Percentiles rank a stretch among this genome's conserved stretches.
These are phyloP conservation scores for Limtongia smithiae DNA, from an alignment of 805 yeast genomes.

Conservation along the genomic window DNA sequence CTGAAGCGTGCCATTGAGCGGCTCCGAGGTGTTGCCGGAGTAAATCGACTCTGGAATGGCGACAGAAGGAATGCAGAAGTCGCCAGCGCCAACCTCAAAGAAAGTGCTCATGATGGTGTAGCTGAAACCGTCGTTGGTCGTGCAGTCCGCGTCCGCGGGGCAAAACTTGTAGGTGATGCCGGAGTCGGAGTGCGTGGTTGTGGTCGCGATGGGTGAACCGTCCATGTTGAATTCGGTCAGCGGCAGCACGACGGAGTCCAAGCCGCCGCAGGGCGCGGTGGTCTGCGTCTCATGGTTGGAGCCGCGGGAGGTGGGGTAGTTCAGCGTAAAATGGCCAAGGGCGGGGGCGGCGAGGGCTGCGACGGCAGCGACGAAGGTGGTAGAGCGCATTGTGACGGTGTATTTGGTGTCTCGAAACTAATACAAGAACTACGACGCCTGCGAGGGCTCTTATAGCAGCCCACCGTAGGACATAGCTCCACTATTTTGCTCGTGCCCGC, in stretches of 20 bases:
- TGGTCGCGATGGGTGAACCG: conserved; percentile 29
- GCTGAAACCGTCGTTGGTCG: conserved; percentile 27
- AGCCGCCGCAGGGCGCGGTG: conserved; percentile 33
- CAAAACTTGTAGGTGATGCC: conserved; percentile 29
- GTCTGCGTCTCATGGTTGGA: conserved; percentile 31
- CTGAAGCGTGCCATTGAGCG: conserved; percentile 32
- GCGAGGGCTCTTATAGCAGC: too few relatives aligned
- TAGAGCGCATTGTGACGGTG: conserved; percentile 21
- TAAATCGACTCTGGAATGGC: conserved; percentile 18
- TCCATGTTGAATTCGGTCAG: conserved; percentile 29
- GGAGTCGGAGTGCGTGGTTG: conserved; percentile 29
- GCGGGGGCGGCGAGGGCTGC: conserved; percentile 28
- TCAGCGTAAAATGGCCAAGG: conserved; percentile 32
- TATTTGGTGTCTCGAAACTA: neutral
- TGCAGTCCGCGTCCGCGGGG: conserved; percentile 26
- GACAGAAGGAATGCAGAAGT: conserved; percentile 32
- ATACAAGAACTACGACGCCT: too few relatives aligned
- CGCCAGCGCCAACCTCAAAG: conserved; percentile 30
- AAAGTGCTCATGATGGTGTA: conserved; percentile 26
- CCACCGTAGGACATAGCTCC: too few relatives aligned
- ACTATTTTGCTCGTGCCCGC: too few relatives aligned
- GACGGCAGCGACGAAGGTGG: conserved; percentile 9
- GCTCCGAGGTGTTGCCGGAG: conserved; percentile 18
- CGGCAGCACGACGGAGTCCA: conserved; percentile 14
- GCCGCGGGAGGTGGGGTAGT: conserved; percentile 32